phyloP scores from a whole-genome alignment of 495 filamentous ascomycete genomes.

The Xylaria cubensis region DNA sequence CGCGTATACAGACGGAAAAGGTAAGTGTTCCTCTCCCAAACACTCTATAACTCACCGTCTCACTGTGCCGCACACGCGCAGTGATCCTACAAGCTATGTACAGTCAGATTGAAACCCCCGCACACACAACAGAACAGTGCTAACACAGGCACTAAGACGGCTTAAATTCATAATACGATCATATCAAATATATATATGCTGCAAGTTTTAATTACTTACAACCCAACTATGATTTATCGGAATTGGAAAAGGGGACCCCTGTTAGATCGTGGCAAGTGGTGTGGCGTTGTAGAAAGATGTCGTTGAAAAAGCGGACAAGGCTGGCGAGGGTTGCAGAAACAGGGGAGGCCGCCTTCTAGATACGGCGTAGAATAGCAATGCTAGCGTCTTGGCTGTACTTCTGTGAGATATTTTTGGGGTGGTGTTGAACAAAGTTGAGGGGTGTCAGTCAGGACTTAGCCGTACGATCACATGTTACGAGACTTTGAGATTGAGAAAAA shows the following conservation, averaged over 20 bases:
- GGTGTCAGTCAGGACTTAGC: not conserved
- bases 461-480: not conserved
- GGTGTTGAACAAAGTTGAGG: not conserved
- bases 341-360: not conserved
- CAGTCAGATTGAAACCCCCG: conserved; percentile 1
- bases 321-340: not conserved
- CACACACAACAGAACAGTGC: not conserved
- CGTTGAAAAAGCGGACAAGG: not conserved
- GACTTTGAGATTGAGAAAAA: not conserved
- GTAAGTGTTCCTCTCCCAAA: not conserved
- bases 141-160: too few species aligned
- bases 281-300: not conserved
- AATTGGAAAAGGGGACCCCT: not conserved
- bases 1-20: not conserved
- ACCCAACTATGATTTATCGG: not conserved
- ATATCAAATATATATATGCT: not conserved
- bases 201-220: not conserved
- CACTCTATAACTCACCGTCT: too few species aligned
- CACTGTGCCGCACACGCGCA: not conserved
- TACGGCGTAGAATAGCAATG: not conserved
- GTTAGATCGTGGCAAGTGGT: not conserved
- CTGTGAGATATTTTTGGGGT: not conserved
- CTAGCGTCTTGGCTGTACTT: not conserved
- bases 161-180: not conserved
- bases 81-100: not conserved